Percentiles rank a stretch among this genome's conserved stretches.
phyloP scores from a whole-genome alignment of 2,329 filamentous ascomycete genomes.

The Diplodia intermedia region DNA sequence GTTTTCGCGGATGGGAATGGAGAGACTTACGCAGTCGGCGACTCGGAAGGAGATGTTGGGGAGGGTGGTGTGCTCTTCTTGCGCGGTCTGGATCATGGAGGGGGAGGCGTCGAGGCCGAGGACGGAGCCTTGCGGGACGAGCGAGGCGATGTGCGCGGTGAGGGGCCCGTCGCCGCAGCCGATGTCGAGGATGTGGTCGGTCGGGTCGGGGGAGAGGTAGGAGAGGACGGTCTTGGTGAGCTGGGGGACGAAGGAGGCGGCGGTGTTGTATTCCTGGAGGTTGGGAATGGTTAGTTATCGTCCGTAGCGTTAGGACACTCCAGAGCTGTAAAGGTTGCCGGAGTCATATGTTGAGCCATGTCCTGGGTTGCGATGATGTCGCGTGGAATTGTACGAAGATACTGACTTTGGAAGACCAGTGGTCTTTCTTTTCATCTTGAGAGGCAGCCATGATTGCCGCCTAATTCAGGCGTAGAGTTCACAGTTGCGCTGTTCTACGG shows the following conservation, averaged over 20 bases:
- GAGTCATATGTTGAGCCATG: not conserved
- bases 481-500: not conserved
- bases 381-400: not conserved
- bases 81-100: conserved; percentile 51
- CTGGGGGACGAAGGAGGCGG: conserved; percentile 51
- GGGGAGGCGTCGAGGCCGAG: conserved; percentile 51
- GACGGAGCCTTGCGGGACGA: conserved; percentile 45
- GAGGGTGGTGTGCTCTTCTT: conserved; percentile 34
- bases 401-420: conserved; percentile 30
- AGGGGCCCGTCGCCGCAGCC: conserved; percentile 52
- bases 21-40: conserved; percentile 39
- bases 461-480: not conserved
- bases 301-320: not conserved
- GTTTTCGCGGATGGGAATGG: too few relatives aligned
- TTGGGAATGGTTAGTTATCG: not conserved
- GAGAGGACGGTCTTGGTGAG: conserved; percentile 49
- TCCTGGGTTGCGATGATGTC: not conserved
- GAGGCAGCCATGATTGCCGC: not conserved
- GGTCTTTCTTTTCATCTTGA: conserved; percentile 10
- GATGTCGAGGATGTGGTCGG: conserved; percentile 50
- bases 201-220: conserved; percentile 46
- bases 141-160: conserved; percentile 49
- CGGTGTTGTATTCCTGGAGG: conserved; percentile 43
- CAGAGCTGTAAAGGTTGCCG: not conserved
- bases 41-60: conserved; percentile 41